Evolutionary conservation across 1,284 basidiomycete species (phyloP).

Genomic region (Pholiota adiposa): DNA sequence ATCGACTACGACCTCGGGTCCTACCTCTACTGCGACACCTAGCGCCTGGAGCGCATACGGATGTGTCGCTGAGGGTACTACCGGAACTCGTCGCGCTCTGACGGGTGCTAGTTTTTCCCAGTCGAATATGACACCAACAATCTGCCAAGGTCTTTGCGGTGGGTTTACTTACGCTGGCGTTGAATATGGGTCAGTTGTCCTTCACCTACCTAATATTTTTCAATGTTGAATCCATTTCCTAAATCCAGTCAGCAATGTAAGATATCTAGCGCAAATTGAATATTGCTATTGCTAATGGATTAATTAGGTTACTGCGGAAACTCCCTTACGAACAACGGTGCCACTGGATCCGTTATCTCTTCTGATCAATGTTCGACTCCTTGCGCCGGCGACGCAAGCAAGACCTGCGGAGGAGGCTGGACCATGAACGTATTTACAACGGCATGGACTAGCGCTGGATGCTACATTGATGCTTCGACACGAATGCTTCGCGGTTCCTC

Average conservation of each 20-base stretch:
- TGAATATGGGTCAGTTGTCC: slow-evolving; percentile 31
- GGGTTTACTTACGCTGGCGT: slow-evolving; percentile 30
- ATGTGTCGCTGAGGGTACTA: slow-evolving; percentile 33
- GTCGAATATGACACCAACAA: slow-evolving; percentile 28
- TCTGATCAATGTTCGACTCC: slow-evolving; percentile 23
- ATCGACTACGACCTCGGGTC: background rate
- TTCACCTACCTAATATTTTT: background rate
- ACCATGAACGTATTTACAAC: slow-evolving; percentile 32
- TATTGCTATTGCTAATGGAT: background rate
- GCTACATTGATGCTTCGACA: slow-evolving; percentile 30
- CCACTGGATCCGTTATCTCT: slow-evolving; percentile 28
- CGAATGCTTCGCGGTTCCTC: slow-evolving; percentile 30
- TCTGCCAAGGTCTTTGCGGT: slow-evolving; percentile 28
- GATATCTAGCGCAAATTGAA: background rate
- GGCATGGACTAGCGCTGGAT: slow-evolving; percentile 33
- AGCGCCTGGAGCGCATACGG: slow-evolving; percentile 24
- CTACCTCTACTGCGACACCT: slow-evolving; percentile 9
- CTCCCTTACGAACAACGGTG: slow-evolving; percentile 34
- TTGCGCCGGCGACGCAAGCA: slow-evolving; percentile 31
- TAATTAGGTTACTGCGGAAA: slow-evolving; percentile 34
- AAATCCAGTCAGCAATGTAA: background rate
- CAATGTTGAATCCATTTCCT: background rate
- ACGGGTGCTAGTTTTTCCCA: slow-evolving; percentile 24
- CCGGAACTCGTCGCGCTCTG: slow-evolving; percentile 30
- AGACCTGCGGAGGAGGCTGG: slow-evolving; percentile 36